Evolutionary conservation across 2,329 filamentous ascomycete species (phyloP).

Genomic region (Penicillium sp.): DNA sequence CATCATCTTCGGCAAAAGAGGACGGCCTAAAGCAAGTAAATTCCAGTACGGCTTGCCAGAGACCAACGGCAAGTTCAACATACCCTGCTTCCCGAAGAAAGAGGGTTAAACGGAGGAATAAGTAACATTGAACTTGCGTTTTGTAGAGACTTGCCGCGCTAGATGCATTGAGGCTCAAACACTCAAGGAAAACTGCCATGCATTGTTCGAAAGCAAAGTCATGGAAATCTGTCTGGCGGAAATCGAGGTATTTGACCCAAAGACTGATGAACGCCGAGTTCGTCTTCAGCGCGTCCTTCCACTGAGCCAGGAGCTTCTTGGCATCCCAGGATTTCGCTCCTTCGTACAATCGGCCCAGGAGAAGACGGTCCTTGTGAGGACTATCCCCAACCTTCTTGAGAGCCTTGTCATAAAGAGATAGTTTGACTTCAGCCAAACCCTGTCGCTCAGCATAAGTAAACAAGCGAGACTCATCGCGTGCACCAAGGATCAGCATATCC

Average conservation of each 20-base stretch:
- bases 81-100: constrained; percentile 75
- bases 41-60: constrained; percentile 81
- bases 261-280: constrained; percentile 57
- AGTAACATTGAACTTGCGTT: constrained; percentile 54
- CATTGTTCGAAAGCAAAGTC: constrained; percentile 64
- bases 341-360: constrained; percentile 67
- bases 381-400: constrained; percentile 51
- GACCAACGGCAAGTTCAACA: constrained; percentile 66
- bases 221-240: constrained; percentile 61
- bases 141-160: constrained; percentile 18
- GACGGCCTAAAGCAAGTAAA: constrained; percentile 58
- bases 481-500: constrained; percentile 56
- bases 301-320: constrained; percentile 57
- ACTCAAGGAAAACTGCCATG: constrained; percentile 55
- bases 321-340: constrained; percentile 68
- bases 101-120: constrained; percentile 68
- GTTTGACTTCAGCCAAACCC: constrained; percentile 71
- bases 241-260: constrained; percentile 70
- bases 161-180: constrained; percentile 45
- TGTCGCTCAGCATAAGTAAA: constrained; percentile 57
- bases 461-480: constrained; percentile 30
- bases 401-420: constrained; percentile 75
- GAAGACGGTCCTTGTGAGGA: constrained; percentile 53
- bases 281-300: constrained; percentile 57
- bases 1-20: constrained; percentile 18